A percentile compares a stretch with the other conserved stretches of the same genome.
These are phyloP conservation scores for Lactarius sp. DNA, from an alignment of 768 basidiomycete species.

Conservation along the genomic window DNA sequence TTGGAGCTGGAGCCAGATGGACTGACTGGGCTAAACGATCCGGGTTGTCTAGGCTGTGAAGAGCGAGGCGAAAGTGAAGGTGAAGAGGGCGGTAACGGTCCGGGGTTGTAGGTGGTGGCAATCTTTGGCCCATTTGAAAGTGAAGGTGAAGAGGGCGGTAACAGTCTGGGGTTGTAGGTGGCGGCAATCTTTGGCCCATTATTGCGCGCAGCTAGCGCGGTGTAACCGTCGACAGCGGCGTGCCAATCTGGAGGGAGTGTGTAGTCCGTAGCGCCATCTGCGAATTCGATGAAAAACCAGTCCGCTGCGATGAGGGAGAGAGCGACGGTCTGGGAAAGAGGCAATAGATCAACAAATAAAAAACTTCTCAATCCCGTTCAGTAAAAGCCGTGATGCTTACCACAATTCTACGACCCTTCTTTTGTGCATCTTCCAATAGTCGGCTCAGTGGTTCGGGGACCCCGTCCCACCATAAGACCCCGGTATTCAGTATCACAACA, in stretches of 20 bases:
- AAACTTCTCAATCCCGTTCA: no score
- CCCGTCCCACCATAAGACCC: constrained; percentile 5
- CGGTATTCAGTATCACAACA: constrained; percentile 12
- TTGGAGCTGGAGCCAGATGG: no score
- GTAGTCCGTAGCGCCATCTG: not conserved
- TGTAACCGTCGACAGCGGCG: not conserved
- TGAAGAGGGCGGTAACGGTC: not conserved
- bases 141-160: not conserved
- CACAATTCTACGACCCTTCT: not conserved
- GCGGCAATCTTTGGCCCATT: not conserved
- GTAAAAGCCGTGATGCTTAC: not conserved
- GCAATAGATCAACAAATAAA: not conserved
- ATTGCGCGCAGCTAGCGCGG: not conserved
- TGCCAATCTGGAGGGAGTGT: constrained; percentile 8
- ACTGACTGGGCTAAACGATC: no score
- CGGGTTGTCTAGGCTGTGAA: no score
- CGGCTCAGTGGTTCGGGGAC: not conserved
- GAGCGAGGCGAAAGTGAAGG: not conserved
- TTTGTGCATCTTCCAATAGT: constrained; percentile 5
- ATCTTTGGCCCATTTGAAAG: not conserved
- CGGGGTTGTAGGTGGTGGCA: not conserved
- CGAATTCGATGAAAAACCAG: constrained; percentile 20
- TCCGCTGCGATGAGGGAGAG: constrained; percentile 4
- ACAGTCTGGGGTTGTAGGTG: not conserved
- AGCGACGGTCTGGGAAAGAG: not conserved